Evolutionary conservation across 208 protist genomes (phyloP).

Genomic region (Trypanosoma scelopori): DNA sequence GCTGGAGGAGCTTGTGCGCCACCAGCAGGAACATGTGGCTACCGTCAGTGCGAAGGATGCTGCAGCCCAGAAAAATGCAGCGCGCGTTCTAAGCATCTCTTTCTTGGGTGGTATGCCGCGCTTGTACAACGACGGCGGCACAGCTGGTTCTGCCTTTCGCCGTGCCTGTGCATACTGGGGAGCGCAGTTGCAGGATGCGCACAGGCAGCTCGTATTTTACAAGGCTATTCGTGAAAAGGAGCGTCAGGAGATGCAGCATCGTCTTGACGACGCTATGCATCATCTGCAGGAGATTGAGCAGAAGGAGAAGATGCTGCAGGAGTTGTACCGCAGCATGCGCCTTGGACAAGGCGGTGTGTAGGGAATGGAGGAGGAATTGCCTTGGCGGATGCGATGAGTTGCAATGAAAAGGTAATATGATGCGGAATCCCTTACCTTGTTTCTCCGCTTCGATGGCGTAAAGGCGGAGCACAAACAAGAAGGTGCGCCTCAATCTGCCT

Average conservation of each 20-base stretch:
- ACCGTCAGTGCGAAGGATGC: neutral
- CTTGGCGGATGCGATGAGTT: too few relatives aligned
- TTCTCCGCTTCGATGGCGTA: neutral
- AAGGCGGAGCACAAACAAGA: neutral
- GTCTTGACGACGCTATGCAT: conserved; percentile 33
- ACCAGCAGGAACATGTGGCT: conserved; percentile 17
- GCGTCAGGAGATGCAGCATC: conserved; percentile 38
- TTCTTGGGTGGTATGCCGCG: conserved; percentile 1
- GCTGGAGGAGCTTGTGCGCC: conserved; percentile 22
- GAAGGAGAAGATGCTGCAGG: conserved; percentile 52
- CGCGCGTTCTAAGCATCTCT: conserved; percentile 22
- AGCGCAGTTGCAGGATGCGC: conserved; percentile 9
- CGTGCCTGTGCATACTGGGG: conserved; percentile 31
- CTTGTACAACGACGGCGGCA: neutral
- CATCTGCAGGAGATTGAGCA: conserved; percentile 34
- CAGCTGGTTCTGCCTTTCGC: neutral
- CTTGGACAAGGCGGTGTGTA: conserved; percentile 1
- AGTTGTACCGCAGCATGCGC: conserved; percentile 36
- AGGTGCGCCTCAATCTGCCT: too few relatives aligned
- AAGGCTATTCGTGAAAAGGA: conserved; percentile 28
- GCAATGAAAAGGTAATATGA: too few relatives aligned
- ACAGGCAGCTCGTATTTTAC: conserved; percentile 29
- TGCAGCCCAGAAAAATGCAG: neutral
- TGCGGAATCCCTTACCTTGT: too few relatives aligned
- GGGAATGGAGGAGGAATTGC: neutral